Conservation (phyloP, 1,284 basidiomycete genomes). For the Stygiomarasmius scandens region DNA sequence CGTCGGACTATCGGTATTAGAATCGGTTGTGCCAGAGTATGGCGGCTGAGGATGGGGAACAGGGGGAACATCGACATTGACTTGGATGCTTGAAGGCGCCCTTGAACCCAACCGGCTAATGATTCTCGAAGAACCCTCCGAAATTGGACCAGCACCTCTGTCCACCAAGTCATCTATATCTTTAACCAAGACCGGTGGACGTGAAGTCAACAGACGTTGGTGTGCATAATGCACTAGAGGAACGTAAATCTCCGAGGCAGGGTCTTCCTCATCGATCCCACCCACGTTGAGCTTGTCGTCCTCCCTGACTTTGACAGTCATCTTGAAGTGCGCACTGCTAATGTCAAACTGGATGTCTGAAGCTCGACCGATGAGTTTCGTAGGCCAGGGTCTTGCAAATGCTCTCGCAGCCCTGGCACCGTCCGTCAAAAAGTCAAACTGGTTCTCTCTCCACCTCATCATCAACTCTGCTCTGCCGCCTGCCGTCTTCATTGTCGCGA, state of each 20-base stretch:
- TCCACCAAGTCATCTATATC: constrained; percentile 6
- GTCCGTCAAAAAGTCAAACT: constrained; percentile 74
- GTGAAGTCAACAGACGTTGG: constrained; percentile 29
- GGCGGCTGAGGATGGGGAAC: background rate
- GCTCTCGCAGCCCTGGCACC: constrained; percentile 83
- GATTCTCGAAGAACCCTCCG: constrained; percentile 12
- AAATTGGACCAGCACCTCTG: constrained; percentile 1
- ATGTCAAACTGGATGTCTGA: constrained; percentile 79
- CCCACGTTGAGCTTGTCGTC: constrained; percentile 43
- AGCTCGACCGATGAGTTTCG: constrained; percentile 71
- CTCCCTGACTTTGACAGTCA: constrained; percentile 62
- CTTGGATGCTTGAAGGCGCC: background rate
- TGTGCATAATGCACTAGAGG: constrained; percentile 88
- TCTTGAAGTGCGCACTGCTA: constrained; percentile 65
- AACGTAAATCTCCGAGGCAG: constrained; percentile 84
- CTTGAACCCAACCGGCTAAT: background rate
- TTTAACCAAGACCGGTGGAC: constrained; percentile 8
- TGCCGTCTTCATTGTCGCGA: constrained; percentile 29
- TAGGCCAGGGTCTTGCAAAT: constrained; percentile 82
- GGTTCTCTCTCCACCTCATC: constrained; percentile 40
- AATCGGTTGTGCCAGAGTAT: too few species aligned
- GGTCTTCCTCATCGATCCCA: constrained; percentile 32
- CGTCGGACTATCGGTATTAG: constrained; percentile 1
- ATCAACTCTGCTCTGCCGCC: constrained; percentile 12
- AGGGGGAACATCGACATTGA: constrained; percentile 15